Base-by-base conservation (phyloP, 2,329 filamentous ascomycete species). In the Xylaria sp. region DNA sequence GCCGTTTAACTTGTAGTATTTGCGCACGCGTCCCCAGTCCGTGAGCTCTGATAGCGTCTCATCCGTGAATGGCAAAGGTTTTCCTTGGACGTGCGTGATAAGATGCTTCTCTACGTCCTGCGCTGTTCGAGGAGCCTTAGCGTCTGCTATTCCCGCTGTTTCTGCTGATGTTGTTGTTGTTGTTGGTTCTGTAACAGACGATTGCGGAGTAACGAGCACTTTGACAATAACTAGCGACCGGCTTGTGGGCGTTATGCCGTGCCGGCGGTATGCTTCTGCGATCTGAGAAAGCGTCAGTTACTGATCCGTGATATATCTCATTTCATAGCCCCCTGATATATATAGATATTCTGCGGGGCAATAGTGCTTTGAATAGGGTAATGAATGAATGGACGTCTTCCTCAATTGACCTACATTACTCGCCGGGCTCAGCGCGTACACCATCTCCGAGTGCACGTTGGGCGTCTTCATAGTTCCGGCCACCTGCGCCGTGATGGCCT, bases 371-470 rank as follows among this genome's bases (percentile, higher is more conserved):
- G 13, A 15, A 5, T 2, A 13, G 41, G n/a, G n/a, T 44, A 37
- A 37, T 37, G 34, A 37, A 28, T 28, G 28, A 28, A 28, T 28
- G 41, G 2, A 20, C 9, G 15, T 15, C n/a, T 41, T 52, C n/a
- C 2, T 54, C 44, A 34, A 13, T 44, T 13, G 2, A 69, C 84
- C 68, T 79, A 94, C 92, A 80, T 97, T 97, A 79, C 94, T 95
- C 71, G 92, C 94, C 0, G 92, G 87, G 68, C 90, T 94, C 54
- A 98, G 84, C 3, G 89, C 90, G 73, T 92, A 91, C 37, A 98
- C 94, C 66, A 94, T 91, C 81, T 98, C 94, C 0, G 93, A 94
- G 80, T 97, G 94, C 4, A 97, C 89, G 75, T 97, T 97, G 54
- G 91, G 90, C 5, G 93, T 96, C 79, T 91, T 92, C 66, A 95